Evolutionary conservation across 2,329 filamentous ascomycete species (phyloP).

Genomic region (Alternaria sp.): DNA sequence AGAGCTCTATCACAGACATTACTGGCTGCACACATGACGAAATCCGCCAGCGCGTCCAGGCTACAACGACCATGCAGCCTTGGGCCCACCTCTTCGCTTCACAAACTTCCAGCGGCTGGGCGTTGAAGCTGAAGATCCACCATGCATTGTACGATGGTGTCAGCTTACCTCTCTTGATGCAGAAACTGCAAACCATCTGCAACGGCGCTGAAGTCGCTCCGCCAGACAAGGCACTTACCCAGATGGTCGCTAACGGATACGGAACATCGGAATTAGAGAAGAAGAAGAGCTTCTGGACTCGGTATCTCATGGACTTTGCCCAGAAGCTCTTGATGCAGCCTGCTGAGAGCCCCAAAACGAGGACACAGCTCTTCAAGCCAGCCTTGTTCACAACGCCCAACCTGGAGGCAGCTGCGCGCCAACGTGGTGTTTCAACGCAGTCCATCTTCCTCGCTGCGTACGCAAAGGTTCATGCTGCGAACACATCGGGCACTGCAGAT

Average conservation of each 20-base stretch:
- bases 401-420: conserved; percentile 54
- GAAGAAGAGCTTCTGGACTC: conserved; percentile 58
- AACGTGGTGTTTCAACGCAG: conserved; percentile 69
- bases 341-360: conserved; percentile 34
- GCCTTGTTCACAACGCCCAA: conserved; percentile 51
- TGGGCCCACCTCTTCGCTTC: conserved; percentile 48
- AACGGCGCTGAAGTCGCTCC: conserved; percentile 22
- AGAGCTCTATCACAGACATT: conserved; percentile 40
- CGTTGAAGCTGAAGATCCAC: conserved; percentile 66
- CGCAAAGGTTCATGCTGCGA: conserved; percentile 58
- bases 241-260: conserved; percentile 47
- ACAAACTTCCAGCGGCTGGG: conserved; percentile 38
- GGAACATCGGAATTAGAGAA: conserved; percentile 7
- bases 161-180: conserved; percentile 71
- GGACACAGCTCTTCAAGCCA: conserved; percentile 57
- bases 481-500: conserved; percentile 24
- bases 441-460: conserved; percentile 77
- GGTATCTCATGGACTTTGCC: conserved; percentile 48
- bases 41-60: neutral
- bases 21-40: conserved; percentile 22
- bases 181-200: conserved; percentile 57
- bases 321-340: conserved; percentile 21
- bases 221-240: conserved; percentile 44
- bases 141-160: conserved; percentile 90
- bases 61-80: conserved; percentile 28